Conservation (phyloP, 805 yeast species). For the Kodamaea sagamina region DNA sequence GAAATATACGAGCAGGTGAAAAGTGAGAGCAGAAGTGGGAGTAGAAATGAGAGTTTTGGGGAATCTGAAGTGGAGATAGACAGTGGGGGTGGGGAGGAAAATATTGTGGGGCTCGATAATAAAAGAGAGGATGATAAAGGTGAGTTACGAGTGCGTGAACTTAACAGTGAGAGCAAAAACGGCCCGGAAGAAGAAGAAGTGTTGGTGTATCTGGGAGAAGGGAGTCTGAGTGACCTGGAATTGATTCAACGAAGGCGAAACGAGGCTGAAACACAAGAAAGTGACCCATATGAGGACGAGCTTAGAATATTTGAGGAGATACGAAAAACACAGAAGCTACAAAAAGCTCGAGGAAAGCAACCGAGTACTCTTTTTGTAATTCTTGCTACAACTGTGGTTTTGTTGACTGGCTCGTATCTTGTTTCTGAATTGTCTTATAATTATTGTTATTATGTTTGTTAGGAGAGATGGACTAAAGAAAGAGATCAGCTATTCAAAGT, state of each 20-base stretch:
- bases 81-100: too few relatives aligned
- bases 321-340: slow-evolving; percentile 1
- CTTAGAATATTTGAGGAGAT: slow-evolving; percentile 6
- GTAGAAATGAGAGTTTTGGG: background rate
- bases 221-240: too few relatives aligned
- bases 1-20: slow-evolving; percentile 3
- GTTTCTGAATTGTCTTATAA: slow-evolving; percentile 37
- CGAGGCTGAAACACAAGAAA: background rate
- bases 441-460: slow-evolving; percentile 44
- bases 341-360: background rate
- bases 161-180: too few relatives aligned
- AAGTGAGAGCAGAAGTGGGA: background rate
- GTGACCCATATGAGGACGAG: background rate
- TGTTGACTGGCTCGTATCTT: slow-evolving; percentile 24
- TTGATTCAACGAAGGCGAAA: background rate
- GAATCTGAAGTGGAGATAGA: too few relatives aligned
- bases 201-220: background rate
- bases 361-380: slow-evolving; percentile 2
- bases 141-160: too few relatives aligned
- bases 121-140: too few relatives aligned
- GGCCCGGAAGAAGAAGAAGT: slow-evolving; percentile 3
- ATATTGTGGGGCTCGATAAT: too few relatives aligned
- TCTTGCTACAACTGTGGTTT: slow-evolving; percentile 3
- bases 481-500: too few relatives aligned
- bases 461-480: too few relatives aligned